A percentile compares a stretch with the other conserved stretches of the same genome.
These are phyloP conservation scores for Vitis hybrid DNA, from an alignment of 177 flowering plant species.

Conservation along the genomic window DNA sequence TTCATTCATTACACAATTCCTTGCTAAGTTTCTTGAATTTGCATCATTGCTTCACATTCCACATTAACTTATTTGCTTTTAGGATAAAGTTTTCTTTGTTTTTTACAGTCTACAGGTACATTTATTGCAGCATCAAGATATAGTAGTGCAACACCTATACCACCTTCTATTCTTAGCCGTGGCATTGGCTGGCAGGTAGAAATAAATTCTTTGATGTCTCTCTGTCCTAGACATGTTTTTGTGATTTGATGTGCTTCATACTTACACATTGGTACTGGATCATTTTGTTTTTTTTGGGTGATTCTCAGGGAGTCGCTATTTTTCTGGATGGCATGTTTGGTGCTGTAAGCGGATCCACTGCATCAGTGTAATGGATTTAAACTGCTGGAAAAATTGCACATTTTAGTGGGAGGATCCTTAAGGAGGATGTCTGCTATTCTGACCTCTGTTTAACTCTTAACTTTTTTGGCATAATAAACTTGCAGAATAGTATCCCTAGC, in stretches of 20 bases:
- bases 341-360: constrained; percentile 59
- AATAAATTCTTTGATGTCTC: background rate
- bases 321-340: constrained; percentile 64
- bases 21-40: no score
- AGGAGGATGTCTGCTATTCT: background rate
- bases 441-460: background rate
- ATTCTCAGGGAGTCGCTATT: constrained; percentile 55
- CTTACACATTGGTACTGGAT: background rate
- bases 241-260: background rate
- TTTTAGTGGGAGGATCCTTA: background rate
- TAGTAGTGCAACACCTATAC: constrained; percentile 71
- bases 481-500: background rate
- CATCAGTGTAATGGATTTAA: constrained; percentile 54
- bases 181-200: constrained; percentile 77
- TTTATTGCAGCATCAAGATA: constrained; percentile 66
- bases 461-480: background rate
- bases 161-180: constrained; percentile 72
- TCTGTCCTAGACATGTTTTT: background rate
- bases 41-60: no score
- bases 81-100: background rate
- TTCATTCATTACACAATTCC: no score
- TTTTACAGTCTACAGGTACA: constrained; percentile 61
- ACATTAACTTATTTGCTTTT: no score
- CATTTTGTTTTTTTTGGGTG: background rate
- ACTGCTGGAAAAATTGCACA: background rate